Base-by-base conservation (phyloP, 441 rosid genomes). In the Croton laevigatus region DNA sequence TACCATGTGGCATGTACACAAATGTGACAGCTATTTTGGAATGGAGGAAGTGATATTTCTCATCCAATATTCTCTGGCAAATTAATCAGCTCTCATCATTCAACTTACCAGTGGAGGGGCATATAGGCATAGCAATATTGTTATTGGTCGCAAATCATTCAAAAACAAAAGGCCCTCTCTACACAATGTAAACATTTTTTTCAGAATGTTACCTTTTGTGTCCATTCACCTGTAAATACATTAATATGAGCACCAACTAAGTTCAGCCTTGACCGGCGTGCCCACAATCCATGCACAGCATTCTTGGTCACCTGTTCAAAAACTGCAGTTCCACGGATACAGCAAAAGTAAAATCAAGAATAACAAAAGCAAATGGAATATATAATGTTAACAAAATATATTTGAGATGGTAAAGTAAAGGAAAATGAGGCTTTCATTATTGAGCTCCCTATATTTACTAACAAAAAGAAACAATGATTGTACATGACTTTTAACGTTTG, bases 191-290 rank as follows among this genome's bases (percentile, higher is more conserved):
- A 59, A 61, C 48, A 57, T 34, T 46, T 67, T 62, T 17, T 40
- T 8, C 7, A 8, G 63, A 76, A 68, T 66, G 65, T 70, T 85
- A 93, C 99, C 98, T 93, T 93, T 60, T 95, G 99, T 52, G 99
- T 95, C 99, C 99, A 95, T 91, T 93, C 99, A 80, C 99, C 98
- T 62, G 99, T 93, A 81, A 95, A 95, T 64, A 91, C 97, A 85
- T 95, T 93, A 77, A 95, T 91, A 79, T 95, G 99, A 76, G 99
- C 99, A 75, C 98, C 99, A 77, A 95, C 95, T 69, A 93, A 83
- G 82, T 89, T 83, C 66, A 95, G 89, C 73, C 77, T 91, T 78
- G 98, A 95, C 74, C 97, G 97, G 61, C 97, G 89, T n/a, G 97
- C 91, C 99, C 99, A 95, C 66, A 95, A 78, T 75, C 97, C 99